Conservation (phyloP, 1,139 yeast genomes). For the Wickerhamomyces sp. region DNA sequence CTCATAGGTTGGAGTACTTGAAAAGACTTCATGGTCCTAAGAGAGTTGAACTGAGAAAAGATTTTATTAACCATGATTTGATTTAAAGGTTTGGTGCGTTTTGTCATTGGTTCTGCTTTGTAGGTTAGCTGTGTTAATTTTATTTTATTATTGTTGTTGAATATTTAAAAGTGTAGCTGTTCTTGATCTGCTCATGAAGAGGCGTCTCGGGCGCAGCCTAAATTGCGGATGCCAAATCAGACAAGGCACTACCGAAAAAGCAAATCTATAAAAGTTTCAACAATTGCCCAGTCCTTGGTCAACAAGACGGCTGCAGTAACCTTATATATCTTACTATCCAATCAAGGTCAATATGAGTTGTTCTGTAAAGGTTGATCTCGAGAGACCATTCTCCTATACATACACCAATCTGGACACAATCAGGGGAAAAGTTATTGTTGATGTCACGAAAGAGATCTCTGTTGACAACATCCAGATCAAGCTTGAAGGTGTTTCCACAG, state of each 20-base stretch:
- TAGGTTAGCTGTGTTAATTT: too few species aligned
- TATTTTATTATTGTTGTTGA: too few species aligned
- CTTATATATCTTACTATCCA: too few species aligned
- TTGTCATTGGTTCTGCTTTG: too few species aligned
- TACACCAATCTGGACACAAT: conserved; percentile 10
- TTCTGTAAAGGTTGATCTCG: not conserved
- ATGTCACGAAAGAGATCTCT: conserved; percentile 32
- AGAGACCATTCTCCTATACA: not conserved
- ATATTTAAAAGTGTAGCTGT: too few species aligned
- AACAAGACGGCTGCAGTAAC: too few species aligned
- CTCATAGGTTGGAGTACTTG: conserved; percentile 27
- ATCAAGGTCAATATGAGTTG: not conserved
- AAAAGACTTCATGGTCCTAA: conserved; percentile 32
- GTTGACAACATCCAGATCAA: conserved; percentile 52
- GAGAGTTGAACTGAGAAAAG: conserved; percentile 34
- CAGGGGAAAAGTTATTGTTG: conserved; percentile 11
- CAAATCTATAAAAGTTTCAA: too few species aligned
- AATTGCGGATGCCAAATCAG: too few species aligned
- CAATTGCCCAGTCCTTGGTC: too few species aligned
- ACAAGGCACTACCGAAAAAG: too few species aligned
- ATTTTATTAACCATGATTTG: conserved; percentile 31
- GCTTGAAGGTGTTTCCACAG: conserved; percentile 48
- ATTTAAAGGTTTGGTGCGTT: conserved; percentile 19
- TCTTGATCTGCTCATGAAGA: too few species aligned
- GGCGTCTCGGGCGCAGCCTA: too few species aligned